These are phyloP conservation scores for Mycena alexandri DNA, from an alignment of 768 basidiomycete genomes.

Conservation along the genomic window DNA sequence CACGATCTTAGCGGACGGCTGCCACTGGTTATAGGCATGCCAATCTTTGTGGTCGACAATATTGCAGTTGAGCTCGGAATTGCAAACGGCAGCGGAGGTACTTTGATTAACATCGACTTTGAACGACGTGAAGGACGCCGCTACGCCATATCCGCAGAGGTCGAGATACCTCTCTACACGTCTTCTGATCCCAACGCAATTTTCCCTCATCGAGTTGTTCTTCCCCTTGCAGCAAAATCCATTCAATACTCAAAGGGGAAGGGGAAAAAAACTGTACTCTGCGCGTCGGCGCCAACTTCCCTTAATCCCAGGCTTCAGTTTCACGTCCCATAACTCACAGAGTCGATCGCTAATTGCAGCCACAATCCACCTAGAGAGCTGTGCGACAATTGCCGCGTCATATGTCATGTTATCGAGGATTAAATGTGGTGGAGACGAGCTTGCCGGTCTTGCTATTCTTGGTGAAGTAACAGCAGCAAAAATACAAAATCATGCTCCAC, in stretches of 20 bases:
- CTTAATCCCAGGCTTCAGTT: constrained; percentile 32
- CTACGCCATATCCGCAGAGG: constrained; percentile 32
- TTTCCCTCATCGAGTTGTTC: constrained; percentile 17
- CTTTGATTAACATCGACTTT: constrained; percentile 24
- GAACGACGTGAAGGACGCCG: constrained; percentile 17
- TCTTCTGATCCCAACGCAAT: neutral
- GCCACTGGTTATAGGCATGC: constrained; percentile 34
- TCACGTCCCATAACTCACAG: constrained; percentile 34
- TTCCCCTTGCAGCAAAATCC: constrained; percentile 5
- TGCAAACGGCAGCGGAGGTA: constrained; percentile 34
- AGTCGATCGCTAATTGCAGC: constrained; percentile 31
- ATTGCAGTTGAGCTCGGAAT: constrained; percentile 38
- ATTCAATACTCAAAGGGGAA: constrained; percentile 8
- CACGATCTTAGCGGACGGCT: constrained; percentile 36
- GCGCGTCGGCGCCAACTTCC: constrained; percentile 29
- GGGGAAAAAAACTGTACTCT: neutral
- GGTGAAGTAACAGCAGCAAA: neutral
- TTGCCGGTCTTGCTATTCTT: neutral
- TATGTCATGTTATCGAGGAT: constrained; percentile 38
- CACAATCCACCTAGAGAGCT: constrained; percentile 32
- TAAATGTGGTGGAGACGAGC: constrained; percentile 21
- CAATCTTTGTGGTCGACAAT: constrained; percentile 34
- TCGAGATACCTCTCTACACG: constrained; percentile 31
- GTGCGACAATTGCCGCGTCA: constrained; percentile 16
- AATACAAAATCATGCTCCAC: neutral